A percentile compares a stretch with the other conserved stretches of the same genome.
Evolutionary conservation across 208 protist species (phyloP).

Genomic region (Acanthamoeba healyi): DNA sequence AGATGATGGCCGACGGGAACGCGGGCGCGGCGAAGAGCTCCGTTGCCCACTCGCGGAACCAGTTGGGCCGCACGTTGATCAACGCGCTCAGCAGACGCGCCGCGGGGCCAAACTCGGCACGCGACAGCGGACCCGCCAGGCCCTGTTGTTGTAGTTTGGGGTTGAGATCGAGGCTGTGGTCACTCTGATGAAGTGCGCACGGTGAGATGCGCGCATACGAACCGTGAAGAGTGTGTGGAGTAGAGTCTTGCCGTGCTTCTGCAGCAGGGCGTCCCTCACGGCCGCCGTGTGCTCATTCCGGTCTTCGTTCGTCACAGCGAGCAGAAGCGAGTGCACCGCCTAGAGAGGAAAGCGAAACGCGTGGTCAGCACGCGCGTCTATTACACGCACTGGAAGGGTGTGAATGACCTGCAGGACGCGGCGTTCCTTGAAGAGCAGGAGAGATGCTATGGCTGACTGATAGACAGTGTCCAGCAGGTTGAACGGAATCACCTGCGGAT

Average conservation of each 20-base stretch:
- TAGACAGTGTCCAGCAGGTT: background rate
- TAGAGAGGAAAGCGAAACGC: background rate
- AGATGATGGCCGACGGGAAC: constrained; percentile 4
- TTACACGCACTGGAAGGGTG: too few relatives aligned
- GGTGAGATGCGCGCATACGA: too few relatives aligned
- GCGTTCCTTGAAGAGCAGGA: constrained; percentile 35
- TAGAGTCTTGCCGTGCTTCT: constrained; percentile 34
- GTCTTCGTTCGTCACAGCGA: background rate
- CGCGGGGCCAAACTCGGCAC: background rate
- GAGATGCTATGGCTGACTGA: background rate
- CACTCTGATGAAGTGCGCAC: too few relatives aligned
- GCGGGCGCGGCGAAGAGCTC: constrained; percentile 1
- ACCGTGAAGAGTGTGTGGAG: constrained; percentile 31
- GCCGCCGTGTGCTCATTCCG: background rate
- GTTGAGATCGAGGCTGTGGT: too few relatives aligned
- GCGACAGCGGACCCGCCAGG: background rate
- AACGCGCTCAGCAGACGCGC: constrained; percentile 10
- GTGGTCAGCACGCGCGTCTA: too few relatives aligned
- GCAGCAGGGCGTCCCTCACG: constrained; percentile 4
- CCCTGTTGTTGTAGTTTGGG: background rate
- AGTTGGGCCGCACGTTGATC: constrained; percentile 1
- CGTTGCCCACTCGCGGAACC: background rate
- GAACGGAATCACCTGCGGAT: background rate
- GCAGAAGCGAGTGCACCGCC: background rate
- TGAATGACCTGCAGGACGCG: background rate